Conservation (phyloP, 1,284 basidiomycete species). For the Mycena sp. region DNA sequence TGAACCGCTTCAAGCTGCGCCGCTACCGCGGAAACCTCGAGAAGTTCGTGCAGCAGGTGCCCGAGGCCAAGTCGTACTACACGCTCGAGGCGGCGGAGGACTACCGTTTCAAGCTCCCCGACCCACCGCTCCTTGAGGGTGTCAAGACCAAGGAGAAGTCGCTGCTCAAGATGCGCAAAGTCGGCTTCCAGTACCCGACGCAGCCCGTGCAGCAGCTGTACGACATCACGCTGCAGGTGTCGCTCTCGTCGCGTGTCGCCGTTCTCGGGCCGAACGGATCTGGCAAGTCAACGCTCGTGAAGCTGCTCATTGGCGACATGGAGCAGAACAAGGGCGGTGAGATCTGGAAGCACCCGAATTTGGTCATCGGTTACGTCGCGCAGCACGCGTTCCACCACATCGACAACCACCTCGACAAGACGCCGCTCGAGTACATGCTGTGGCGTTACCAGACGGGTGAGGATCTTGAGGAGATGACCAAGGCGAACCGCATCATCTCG, state of each 20-base stretch:
- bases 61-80: slow-evolving; percentile 99
- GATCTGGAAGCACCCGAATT: slow-evolving; percentile 99
- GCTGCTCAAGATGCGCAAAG: slow-evolving; percentile 97
- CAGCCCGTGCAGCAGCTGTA: slow-evolving; percentile 89
- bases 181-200: slow-evolving; percentile 96
- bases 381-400: slow-evolving; percentile 99
- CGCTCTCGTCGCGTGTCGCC: slow-evolving; percentile 96
- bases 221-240: slow-evolving; percentile 96
- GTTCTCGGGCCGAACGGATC: slow-evolving; percentile 97
- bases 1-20: slow-evolving; percentile 99
- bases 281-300: slow-evolving; percentile 98
- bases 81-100: slow-evolving; percentile 93
- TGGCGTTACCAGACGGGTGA: slow-evolving; percentile 99
- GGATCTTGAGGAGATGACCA: slow-evolving; percentile 95
- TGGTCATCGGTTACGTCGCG: slow-evolving; percentile 98
- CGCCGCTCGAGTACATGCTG: slow-evolving; percentile 97
- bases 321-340: slow-evolving; percentile 97
- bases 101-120: slow-evolving; percentile 97
- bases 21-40: slow-evolving; percentile 98
- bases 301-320: slow-evolving; percentile 97
- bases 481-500: slow-evolving; percentile 88
- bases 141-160: slow-evolving; percentile 99
- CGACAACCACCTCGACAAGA: slow-evolving; percentile 97
- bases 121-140: slow-evolving; percentile 96
- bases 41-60: slow-evolving; percentile 92